A percentile compares a stretch with the other conserved stretches of the same genome.
phyloP scores from a whole-genome alignment of 2,329 filamentous ascomycete genomes.

The Phialemonium atrogriseum region DNA sequence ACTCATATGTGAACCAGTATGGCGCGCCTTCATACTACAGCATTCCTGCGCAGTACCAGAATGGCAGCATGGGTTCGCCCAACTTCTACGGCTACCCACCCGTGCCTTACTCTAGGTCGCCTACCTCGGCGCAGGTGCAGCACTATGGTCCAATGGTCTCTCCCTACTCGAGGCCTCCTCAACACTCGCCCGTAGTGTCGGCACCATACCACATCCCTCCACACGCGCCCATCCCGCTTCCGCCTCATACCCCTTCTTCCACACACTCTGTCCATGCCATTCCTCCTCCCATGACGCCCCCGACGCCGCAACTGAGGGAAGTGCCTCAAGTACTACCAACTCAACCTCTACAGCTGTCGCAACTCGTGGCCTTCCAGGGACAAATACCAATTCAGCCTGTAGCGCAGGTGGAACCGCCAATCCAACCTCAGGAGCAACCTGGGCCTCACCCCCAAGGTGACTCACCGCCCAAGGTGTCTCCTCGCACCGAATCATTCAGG shows the following conservation, averaged over 20 bases:
- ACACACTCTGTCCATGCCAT: constrained; percentile 29
- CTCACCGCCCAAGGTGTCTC: constrained; percentile 1
- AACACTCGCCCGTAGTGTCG: constrained; percentile 36
- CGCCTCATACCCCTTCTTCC: constrained; percentile 44
- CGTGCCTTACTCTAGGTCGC: constrained; percentile 34
- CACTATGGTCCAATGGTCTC: constrained; percentile 46
- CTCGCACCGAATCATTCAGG: constrained; percentile 27
- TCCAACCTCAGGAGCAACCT: not conserved
- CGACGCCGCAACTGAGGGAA: constrained; percentile 30
- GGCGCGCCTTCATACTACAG: constrained; percentile 26
- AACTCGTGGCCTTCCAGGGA: too few relatives aligned
- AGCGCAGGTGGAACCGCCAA: too few relatives aligned
- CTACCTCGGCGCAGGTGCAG: constrained; percentile 39
- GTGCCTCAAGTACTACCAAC: too few relatives aligned
- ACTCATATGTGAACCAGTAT: constrained; percentile 39
- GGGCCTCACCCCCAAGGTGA: not conserved
- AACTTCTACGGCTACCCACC: constrained; percentile 39
- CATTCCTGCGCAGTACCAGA: constrained; percentile 53
- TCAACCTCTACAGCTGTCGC: too few relatives aligned
- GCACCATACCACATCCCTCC: constrained; percentile 48
- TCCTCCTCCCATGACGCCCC: constrained; percentile 37
- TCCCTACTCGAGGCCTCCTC: constrained; percentile 37
- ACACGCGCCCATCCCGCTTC: constrained; percentile 30
- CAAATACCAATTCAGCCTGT: too few relatives aligned
- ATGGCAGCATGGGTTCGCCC: constrained; percentile 32